These are phyloP conservation scores for Neurospora cerealis DNA, from an alignment of 495 filamentous ascomycete species.

Conservation along the genomic window DNA sequence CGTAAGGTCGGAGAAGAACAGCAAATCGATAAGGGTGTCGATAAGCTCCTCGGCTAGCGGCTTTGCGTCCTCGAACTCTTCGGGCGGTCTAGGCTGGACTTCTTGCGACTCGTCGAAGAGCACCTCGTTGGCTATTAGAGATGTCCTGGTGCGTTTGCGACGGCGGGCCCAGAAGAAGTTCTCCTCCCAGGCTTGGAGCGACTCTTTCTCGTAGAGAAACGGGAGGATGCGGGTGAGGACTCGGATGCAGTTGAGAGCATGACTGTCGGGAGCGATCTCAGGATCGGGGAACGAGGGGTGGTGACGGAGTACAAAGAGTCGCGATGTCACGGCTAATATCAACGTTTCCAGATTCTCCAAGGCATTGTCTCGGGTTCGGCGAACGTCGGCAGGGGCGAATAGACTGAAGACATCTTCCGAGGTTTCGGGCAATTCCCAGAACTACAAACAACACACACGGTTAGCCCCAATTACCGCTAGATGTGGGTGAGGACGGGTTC, in stretches of 20 bases:
- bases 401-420: slow-evolving; percentile 94
- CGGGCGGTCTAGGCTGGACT: slow-evolving; percentile 41
- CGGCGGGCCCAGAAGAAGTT: slow-evolving; percentile 84
- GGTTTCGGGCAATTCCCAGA: slow-evolving; percentile 96
- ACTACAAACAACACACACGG: slow-evolving; percentile 41
- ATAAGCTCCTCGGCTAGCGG: slow-evolving; percentile 90
- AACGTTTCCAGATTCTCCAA: slow-evolving; percentile 88
- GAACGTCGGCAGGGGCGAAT: slow-evolving; percentile 88
- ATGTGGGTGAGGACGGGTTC: not conserved
- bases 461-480: slow-evolving; percentile 1
- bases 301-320: slow-evolving; percentile 71
- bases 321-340: slow-evolving; percentile 68
- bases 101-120: slow-evolving; percentile 71
- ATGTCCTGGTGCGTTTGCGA: slow-evolving; percentile 47
- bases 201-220: slow-evolving; percentile 85
- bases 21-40: slow-evolving; percentile 77
- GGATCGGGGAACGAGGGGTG: slow-evolving; percentile 84
- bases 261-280: slow-evolving; percentile 78
- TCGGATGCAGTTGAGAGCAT: slow-evolving; percentile 89
- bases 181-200: slow-evolving; percentile 79
- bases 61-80: slow-evolving; percentile 71
- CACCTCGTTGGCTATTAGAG: slow-evolving; percentile 53
- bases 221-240: slow-evolving; percentile 86
- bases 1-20: slow-evolving; percentile 88
- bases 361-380: slow-evolving; percentile 77